These are phyloP conservation scores for Colletotrichum liaoningense DNA, from an alignment of 2,329 filamentous ascomycete genomes.

Conservation along the genomic window DNA sequence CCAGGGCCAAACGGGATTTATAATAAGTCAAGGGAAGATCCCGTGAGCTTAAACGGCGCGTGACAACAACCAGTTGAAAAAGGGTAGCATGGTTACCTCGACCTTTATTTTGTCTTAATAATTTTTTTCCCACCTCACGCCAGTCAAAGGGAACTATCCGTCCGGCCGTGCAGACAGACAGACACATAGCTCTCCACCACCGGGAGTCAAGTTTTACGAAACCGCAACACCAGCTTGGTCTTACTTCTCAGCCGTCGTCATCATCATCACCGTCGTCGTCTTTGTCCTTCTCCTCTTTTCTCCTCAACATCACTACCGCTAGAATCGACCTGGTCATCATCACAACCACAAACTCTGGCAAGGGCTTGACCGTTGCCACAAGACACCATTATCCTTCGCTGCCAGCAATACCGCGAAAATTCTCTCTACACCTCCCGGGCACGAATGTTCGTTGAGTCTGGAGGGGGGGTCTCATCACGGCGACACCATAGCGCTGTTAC, in stretches of 20 bases:
- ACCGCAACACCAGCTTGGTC: slow-evolving; percentile 21
- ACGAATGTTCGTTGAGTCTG: slow-evolving; percentile 47
- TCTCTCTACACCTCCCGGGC: slow-evolving; percentile 32
- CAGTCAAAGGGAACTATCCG: slow-evolving; percentile 31
- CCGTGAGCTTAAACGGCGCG: slow-evolving; percentile 38
- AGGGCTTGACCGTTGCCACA: slow-evolving; percentile 13
- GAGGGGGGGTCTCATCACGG: slow-evolving; percentile 31
- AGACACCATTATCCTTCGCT: slow-evolving; percentile 1
- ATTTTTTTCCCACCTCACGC: slow-evolving; percentile 29
- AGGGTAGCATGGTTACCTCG: slow-evolving; percentile 36
- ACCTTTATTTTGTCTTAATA: slow-evolving; percentile 34
- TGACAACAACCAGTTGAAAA: slow-evolving; percentile 29
- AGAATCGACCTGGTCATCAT: background rate
- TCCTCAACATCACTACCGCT: background rate
- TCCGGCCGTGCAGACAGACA: slow-evolving; percentile 24
- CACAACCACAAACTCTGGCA: background rate
- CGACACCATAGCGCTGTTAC: slow-evolving; percentile 32
- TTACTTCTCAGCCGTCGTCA: slow-evolving; percentile 12
- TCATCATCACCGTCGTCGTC: slow-evolving; percentile 9
- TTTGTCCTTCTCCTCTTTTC: background rate
- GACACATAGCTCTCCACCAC: slow-evolving; percentile 32
- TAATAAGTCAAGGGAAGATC: slow-evolving; percentile 45
- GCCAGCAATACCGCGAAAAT: slow-evolving; percentile 31
- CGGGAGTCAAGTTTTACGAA: slow-evolving; percentile 11
- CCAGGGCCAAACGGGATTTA: slow-evolving; percentile 45